Conservation (phyloP, 495 filamentous ascomycete genomes). For the Trichoderma erinaceum region DNA sequence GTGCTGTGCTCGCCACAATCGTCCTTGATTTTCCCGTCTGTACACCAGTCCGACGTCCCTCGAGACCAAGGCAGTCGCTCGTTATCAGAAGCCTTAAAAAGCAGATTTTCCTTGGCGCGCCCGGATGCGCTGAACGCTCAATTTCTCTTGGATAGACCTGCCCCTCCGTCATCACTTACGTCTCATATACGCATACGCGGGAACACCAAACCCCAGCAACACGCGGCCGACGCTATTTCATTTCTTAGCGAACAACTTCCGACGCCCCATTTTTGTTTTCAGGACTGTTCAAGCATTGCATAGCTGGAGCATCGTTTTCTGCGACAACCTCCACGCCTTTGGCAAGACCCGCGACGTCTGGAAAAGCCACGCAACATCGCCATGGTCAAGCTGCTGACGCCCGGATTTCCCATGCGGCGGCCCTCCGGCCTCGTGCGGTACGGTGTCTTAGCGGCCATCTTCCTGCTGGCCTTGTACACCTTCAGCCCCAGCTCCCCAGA, state of each 20-base stretch:
- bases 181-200: background rate
- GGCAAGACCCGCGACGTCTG: background rate
- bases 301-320: background rate
- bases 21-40: background rate
- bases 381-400: slow-evolving; percentile 28
- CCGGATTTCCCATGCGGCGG: slow-evolving; percentile 35
- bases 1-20: background rate
- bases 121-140: background rate
- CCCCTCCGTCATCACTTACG: slow-evolving; percentile 11
- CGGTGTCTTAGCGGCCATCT: slow-evolving; percentile 24
- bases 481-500: slow-evolving; percentile 15
- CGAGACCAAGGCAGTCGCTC: background rate
- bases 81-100: background rate
- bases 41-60: background rate
- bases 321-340: background rate
- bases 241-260: slow-evolving; percentile 1
- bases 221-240: background rate
- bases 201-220: background rate
- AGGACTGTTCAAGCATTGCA: background rate
- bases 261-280: background rate
- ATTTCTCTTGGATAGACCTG: slow-evolving; percentile 9
- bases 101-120: background rate
- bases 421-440: slow-evolving; percentile 35
- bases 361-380: background rate
- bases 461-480: slow-evolving; percentile 32